phyloP scores from a whole-genome alignment of 805 yeast genomes.

The Lipomyces mesembrius region DNA sequence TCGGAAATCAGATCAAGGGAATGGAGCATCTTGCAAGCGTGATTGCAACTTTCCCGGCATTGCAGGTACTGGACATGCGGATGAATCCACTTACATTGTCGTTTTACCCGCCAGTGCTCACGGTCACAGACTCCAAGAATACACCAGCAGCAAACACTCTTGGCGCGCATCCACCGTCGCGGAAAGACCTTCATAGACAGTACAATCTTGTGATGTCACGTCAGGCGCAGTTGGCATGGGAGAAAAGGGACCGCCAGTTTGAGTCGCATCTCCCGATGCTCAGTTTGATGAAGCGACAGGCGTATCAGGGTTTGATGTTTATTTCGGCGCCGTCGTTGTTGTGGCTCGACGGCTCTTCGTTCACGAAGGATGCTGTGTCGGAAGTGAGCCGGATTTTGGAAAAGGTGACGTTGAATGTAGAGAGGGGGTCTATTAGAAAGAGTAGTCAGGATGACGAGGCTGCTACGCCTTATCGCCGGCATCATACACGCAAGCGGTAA shows the following conservation, averaged over 20 bases:
- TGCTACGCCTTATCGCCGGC: background rate
- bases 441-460: background rate
- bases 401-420: conserved; percentile 27
- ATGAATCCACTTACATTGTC: conserved; percentile 42
- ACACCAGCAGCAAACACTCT: background rate
- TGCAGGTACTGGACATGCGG: conserved; percentile 42
- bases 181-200: conserved; percentile 23
- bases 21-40: conserved; percentile 37
- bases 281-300: conserved; percentile 17
- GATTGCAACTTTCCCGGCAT: conserved; percentile 30
- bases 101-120: conserved; percentile 39
- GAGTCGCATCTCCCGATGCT: conserved; percentile 18
- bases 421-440: conserved; percentile 1
- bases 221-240: conserved; percentile 30
- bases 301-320: conserved; percentile 37
- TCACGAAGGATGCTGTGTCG: conserved; percentile 15
- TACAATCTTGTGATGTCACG: conserved; percentile 29
- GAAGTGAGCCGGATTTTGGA: conserved; percentile 23
- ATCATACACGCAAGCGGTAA: background rate
- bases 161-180: conserved; percentile 9
- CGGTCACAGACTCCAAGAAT: background rate
- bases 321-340: conserved; percentile 17
- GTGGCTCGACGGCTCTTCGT: conserved; percentile 34
- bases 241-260: conserved; percentile 22
- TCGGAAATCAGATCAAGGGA: conserved; percentile 39